Percentiles rank a stretch among this genome's conserved stretches.
Conservation (phyloP, 108 stramenopile genomes). For the Conticribra guillardii region DNA sequence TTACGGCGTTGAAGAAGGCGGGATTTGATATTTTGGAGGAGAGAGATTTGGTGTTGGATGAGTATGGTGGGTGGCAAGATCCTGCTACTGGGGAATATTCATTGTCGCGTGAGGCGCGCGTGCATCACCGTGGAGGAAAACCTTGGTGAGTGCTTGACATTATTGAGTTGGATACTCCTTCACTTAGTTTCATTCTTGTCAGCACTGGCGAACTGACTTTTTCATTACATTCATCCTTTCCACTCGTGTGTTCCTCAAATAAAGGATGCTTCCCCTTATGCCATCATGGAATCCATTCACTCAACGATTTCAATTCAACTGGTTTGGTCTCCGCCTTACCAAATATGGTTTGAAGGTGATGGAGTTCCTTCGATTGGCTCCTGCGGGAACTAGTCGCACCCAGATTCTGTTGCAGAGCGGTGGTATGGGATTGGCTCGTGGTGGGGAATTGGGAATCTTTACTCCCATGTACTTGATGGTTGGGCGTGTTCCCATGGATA, state of each 20-base stretch:
- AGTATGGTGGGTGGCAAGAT: slow-evolving; percentile 49
- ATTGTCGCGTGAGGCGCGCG: slow-evolving; percentile 30
- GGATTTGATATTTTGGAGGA: slow-evolving; percentile 84
- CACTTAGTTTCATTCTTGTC: neutral
- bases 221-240: neutral
- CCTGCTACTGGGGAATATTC: slow-evolving; percentile 31
- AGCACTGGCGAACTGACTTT: neutral
- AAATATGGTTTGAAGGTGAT: slow-evolving; percentile 64
- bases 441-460: slow-evolving; percentile 75
- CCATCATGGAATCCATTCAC: slow-evolving; percentile 88
- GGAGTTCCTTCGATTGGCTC: slow-evolving; percentile 75
- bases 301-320: slow-evolving; percentile 91
- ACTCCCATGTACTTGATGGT: slow-evolving; percentile 93
- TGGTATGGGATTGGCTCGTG: slow-evolving; percentile 77
- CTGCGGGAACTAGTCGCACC: slow-evolving; percentile 83
- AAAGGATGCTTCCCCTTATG: slow-evolving; percentile 80
- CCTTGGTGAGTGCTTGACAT: slow-evolving; percentile 30
- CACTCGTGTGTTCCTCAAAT: neutral
- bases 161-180: neutral
- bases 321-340: slow-evolving; percentile 73
- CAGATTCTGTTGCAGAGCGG: slow-evolving; percentile 88
- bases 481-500: too few species aligned
- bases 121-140: slow-evolving; percentile 31
- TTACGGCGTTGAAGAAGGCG: slow-evolving; percentile 66
- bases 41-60: slow-evolving; percentile 71